These are phyloP conservation scores for Blepharisma japonicum DNA, from an alignment of 73 alveolate genomes.

Conservation along the genomic window DNA sequence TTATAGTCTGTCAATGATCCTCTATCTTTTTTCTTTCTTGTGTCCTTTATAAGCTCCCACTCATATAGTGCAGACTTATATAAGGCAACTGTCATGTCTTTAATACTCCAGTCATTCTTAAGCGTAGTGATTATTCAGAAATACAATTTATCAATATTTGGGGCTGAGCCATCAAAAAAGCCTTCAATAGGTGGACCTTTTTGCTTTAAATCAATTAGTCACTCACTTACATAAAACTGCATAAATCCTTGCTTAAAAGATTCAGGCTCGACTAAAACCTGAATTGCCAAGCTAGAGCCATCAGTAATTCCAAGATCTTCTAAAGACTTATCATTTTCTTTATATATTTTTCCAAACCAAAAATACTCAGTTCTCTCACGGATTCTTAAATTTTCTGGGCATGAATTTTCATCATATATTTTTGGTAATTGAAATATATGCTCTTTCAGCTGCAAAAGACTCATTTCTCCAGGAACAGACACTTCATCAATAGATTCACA, in stretches of 20 bases:
- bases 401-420: no score
- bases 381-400: slow-evolving; percentile 35
- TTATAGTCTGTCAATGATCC: not conserved
- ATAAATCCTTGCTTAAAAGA: no score
- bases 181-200: not conserved
- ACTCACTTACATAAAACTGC: no score
- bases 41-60: slow-evolving; percentile 11
- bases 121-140: not conserved
- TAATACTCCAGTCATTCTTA: not conserved
- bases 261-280: not conserved
- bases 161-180: slow-evolving; percentile 15
- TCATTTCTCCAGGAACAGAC: slow-evolving; percentile 40
- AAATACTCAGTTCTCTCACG: slow-evolving; percentile 46
- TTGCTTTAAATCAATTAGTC: not conserved
- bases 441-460: slow-evolving; percentile 51
- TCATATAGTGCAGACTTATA: not conserved
- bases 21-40: not conserved
- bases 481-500: slow-evolving; percentile 38
- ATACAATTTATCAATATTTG: slow-evolving; percentile 6
- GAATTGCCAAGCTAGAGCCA: not conserved
- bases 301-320: slow-evolving; percentile 43
- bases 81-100: not conserved
- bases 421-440: slow-evolving; percentile 16
- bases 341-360: slow-evolving; percentile 56
- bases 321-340: slow-evolving; percentile 48